Conservation (phyloP, 2,329 filamentous ascomycete genomes). For the Rosellinia necatrix region DNA sequence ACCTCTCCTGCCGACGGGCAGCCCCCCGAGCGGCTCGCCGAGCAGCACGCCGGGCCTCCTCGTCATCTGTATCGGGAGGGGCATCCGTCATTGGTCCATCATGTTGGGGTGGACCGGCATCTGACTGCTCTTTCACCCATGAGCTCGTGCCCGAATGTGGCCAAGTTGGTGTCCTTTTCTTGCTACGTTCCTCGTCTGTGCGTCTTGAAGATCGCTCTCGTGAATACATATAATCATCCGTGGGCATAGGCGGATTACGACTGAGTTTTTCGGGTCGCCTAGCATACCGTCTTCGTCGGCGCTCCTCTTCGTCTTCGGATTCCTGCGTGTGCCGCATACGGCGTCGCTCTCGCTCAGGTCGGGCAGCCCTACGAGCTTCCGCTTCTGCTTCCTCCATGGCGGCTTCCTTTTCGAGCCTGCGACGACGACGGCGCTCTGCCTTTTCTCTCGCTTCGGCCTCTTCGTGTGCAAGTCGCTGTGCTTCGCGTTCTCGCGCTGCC, state of each 20-base stretch:
- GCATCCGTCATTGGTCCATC: slow-evolving; percentile 45
- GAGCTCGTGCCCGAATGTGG: slow-evolving; percentile 67
- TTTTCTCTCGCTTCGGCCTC: slow-evolving; percentile 47
- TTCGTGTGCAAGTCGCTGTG: slow-evolving; percentile 55
- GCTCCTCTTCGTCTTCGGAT: slow-evolving; percentile 57
- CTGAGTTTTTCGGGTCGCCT: slow-evolving; percentile 49
- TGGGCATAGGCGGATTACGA: slow-evolving; percentile 50
- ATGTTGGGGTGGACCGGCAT: slow-evolving; percentile 62
- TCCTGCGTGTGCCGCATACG: slow-evolving; percentile 51
- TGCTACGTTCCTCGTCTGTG: slow-evolving; percentile 42
- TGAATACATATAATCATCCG: slow-evolving; percentile 52
- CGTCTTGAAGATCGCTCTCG: slow-evolving; percentile 44
- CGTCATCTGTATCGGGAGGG: slow-evolving; percentile 48
- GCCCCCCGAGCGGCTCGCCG: slow-evolving; percentile 53
- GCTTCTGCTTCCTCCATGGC: slow-evolving; percentile 51
- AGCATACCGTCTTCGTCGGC: slow-evolving; percentile 58
- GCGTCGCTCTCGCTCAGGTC: slow-evolving; percentile 57
- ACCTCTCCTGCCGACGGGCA: slow-evolving; percentile 49
- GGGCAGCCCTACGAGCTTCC: slow-evolving; percentile 51
- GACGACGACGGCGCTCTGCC: slow-evolving; percentile 46
- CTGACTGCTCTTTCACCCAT: slow-evolving; percentile 69
- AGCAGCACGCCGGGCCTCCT: slow-evolving; percentile 57
- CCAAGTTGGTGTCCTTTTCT: slow-evolving; percentile 50
- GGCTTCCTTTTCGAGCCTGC: slow-evolving; percentile 48
- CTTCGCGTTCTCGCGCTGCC: slow-evolving; percentile 53